These are phyloP conservation scores for Groenewaldozyma auringiensis DNA, from an alignment of 1,139 yeast genomes.

Conservation along the genomic window DNA sequence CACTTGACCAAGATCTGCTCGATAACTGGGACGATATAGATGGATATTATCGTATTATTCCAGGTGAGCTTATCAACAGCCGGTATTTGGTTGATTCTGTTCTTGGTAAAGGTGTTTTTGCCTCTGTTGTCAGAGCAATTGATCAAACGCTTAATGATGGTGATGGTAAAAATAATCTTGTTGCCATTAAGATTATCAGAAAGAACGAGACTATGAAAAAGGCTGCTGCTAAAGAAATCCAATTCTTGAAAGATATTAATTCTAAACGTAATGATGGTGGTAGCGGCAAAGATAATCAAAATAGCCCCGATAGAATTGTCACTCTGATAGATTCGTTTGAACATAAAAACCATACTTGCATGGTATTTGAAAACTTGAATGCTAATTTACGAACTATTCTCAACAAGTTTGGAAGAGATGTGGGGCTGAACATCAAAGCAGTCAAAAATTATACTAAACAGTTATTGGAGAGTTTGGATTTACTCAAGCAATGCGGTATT, in stretches of 20 bases:
- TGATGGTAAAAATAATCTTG: conserved; percentile 26
- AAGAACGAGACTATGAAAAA: conserved; percentile 32
- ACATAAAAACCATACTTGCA: conserved; percentile 77
- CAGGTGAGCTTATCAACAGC: conserved; percentile 56
- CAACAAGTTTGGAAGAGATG: conserved; percentile 67
- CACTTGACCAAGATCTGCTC: conserved; percentile 23
- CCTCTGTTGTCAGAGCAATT: conserved; percentile 30
- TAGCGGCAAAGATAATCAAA: neutral
- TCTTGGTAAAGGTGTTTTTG: conserved; percentile 72
- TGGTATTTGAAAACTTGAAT: conserved; percentile 73
- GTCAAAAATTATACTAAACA: conserved; percentile 80
- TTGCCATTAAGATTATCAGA: conserved; percentile 74
- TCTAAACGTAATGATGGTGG: conserved; percentile 47
- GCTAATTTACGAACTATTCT: conserved; percentile 75
- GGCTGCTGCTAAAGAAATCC: conserved; percentile 77
- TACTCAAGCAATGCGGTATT: conserved; percentile 66
- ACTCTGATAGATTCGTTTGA: conserved; percentile 73
- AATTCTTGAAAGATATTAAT: conserved; percentile 62
- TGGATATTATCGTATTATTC: conserved; percentile 75
- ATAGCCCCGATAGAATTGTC: conserved; percentile 54
- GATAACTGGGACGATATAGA: conserved; percentile 53
- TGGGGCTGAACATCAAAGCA: conserved; percentile 55
- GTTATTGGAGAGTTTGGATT: conserved; percentile 66
- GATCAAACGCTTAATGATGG: conserved; percentile 32
- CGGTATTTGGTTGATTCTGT: conserved; percentile 77